Evolutionary conservation across 1,284 basidiomycete species (phyloP).

Genomic region (Abortiporus biennis): DNA sequence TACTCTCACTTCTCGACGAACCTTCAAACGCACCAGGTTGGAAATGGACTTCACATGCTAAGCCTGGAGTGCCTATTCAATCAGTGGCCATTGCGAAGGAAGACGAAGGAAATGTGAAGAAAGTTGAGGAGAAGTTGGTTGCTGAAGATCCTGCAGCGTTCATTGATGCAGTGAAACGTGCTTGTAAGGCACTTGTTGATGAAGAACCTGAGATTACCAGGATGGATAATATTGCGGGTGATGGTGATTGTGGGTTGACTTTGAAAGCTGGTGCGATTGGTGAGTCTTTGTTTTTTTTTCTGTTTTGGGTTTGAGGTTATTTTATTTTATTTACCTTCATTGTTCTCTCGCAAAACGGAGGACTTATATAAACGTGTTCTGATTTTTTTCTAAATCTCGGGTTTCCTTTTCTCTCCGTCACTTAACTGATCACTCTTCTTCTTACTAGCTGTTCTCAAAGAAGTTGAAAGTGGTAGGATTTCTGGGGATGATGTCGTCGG

Average conservation of each 20-base stretch:
- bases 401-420: no score
- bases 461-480: constrained; percentile 43
- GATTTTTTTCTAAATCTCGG: no score
- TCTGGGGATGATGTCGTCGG: constrained; percentile 57
- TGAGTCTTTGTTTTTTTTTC: constrained; percentile 39
- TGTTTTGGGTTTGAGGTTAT: no score
- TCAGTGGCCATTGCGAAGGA: constrained; percentile 21
- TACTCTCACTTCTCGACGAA: constrained; percentile 78
- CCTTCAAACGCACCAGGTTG: constrained; percentile 75
- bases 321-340: background rate
- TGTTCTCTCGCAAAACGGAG: background rate
- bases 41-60: constrained; percentile 58
- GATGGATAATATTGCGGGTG: constrained; percentile 79
- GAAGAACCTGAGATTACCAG: constrained; percentile 87
- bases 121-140: constrained; percentile 24
- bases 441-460: constrained; percentile 44
- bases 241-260: constrained; percentile 80
- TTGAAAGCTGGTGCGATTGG: constrained; percentile 68
- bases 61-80: constrained; percentile 22
- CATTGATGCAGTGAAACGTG: constrained; percentile 49
- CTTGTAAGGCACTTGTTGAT: constrained; percentile 64
- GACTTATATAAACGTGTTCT: no score
- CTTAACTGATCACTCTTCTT: background rate
- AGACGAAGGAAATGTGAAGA: constrained; percentile 7
- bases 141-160: constrained; percentile 46